These are phyloP conservation scores for Mycena amicta DNA, from an alignment of 768 basidiomycete genomes.

Conservation along the genomic window DNA sequence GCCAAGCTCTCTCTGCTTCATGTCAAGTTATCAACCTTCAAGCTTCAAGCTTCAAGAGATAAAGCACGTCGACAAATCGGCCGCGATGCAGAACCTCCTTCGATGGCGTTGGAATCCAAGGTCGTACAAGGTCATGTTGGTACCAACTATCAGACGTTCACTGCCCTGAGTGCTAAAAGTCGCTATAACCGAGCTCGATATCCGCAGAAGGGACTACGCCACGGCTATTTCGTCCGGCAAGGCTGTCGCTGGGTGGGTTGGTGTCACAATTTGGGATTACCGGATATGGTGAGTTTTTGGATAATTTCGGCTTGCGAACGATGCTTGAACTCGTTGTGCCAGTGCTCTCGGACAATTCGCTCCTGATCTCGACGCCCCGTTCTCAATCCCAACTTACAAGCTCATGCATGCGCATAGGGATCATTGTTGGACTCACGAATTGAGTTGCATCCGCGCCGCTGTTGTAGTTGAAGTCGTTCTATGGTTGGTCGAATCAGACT, in stretches of 20 bases:
- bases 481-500: no score
- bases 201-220: slow-evolving; percentile 63
- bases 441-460: no score
- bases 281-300: slow-evolving; percentile 24
- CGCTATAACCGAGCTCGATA: slow-evolving; percentile 71
- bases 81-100: slow-evolving; percentile 48
- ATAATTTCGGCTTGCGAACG: no score
- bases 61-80: slow-evolving; percentile 41
- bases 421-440: neutral
- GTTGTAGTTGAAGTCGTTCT: no score
- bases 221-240: slow-evolving; percentile 59
- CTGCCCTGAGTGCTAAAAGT: slow-evolving; percentile 65
- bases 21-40: no score
- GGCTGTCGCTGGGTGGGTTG: slow-evolving; percentile 42
- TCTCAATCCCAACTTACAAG: no score
- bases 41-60: no score
- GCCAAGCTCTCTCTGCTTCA: slow-evolving; percentile 50
- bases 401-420: no score
- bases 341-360: slow-evolving; percentile 30
- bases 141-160: slow-evolving; percentile 59
- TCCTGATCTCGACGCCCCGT: slow-evolving; percentile 27
- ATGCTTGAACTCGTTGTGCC: no score
- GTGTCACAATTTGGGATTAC: slow-evolving; percentile 43
- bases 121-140: slow-evolving; percentile 60
- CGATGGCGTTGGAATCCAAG: slow-evolving; percentile 60